A percentile compares a stretch with the other conserved stretches of the same genome.
phyloP scores from a whole-genome alignment of 495 filamentous ascomycete genomes.

The Talaromyces proteolyticus region DNA sequence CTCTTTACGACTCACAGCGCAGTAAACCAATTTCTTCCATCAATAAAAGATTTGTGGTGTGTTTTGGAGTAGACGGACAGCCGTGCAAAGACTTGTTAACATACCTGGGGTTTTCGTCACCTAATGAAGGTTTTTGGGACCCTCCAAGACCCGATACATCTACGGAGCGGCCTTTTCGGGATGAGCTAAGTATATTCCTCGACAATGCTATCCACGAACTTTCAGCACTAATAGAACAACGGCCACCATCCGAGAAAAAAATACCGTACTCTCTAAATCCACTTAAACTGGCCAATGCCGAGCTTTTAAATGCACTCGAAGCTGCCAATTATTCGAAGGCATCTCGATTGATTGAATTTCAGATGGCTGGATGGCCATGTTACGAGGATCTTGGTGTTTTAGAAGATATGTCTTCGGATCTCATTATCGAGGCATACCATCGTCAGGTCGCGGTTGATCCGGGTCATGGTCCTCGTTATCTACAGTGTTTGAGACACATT shows the following conservation, averaged over 20 bases:
- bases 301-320: constrained; percentile 41
- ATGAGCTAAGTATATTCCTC: constrained; percentile 40
- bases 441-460: constrained; percentile 32
- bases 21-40: constrained; percentile 53
- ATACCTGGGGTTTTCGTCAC: constrained; percentile 51
- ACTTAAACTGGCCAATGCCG: constrained; percentile 23
- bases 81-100: constrained; percentile 57
- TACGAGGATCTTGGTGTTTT: constrained; percentile 39
- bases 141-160: constrained; percentile 35
- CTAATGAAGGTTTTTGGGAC: constrained; percentile 37
- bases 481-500: constrained; percentile 31
- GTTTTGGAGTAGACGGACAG: constrained; percentile 52
- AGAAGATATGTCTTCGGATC: constrained; percentile 34
- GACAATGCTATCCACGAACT: constrained; percentile 53
- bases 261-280: constrained; percentile 23
- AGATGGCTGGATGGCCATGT: constrained; percentile 30
- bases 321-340: constrained; percentile 39
- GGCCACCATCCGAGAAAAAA: constrained; percentile 38
- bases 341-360: constrained; percentile 21
- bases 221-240: constrained; percentile 33
- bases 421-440: constrained; percentile 33
- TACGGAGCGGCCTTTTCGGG: constrained; percentile 33
- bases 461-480: constrained; percentile 20
- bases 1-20: constrained; percentile 37
- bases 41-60: constrained; percentile 67